Conservation (phyloP, 305 asterid species). For the Withania somnifera region DNA sequence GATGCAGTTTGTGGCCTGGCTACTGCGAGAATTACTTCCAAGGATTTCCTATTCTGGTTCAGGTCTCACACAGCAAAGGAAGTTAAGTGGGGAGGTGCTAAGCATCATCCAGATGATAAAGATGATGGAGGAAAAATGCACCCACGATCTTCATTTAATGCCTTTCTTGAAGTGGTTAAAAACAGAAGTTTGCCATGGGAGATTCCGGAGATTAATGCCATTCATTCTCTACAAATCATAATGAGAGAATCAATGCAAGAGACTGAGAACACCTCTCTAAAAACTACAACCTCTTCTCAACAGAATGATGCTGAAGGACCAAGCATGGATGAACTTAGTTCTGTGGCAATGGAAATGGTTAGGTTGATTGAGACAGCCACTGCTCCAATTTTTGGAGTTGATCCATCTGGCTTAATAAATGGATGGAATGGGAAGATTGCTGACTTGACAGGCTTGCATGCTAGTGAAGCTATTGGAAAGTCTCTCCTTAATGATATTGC, state of each 20-base stretch:
- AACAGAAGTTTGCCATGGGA: conserved; percentile 58
- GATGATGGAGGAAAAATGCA: conserved; percentile 52
- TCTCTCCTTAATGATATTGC: conserved; percentile 30
- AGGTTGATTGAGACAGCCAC: conserved; percentile 47
- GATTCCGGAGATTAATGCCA: conserved; percentile 46
- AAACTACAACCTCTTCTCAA: conserved; percentile 3
- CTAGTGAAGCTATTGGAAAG: conserved; percentile 47
- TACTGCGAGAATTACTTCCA: conserved; percentile 33
- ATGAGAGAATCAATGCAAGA: conserved; percentile 41
- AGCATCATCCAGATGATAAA: conserved; percentile 39
- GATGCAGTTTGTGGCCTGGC: conserved; percentile 67
- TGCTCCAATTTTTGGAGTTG: conserved; percentile 63
- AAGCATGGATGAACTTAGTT: conserved; percentile 26
- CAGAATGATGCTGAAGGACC: conserved; percentile 9
- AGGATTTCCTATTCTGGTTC: conserved; percentile 57
- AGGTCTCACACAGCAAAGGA: conserved; percentile 51
- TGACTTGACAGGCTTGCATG: conserved; percentile 46
- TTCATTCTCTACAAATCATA: conserved; percentile 64
- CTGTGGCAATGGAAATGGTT: conserved; percentile 45
- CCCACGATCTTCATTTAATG: conserved; percentile 60
- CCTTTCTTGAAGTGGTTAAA: conserved; percentile 59
- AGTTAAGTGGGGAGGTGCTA: conserved; percentile 58
- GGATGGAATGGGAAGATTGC: conserved; percentile 66
- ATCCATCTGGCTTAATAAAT: conserved; percentile 40
- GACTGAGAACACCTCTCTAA: conserved; percentile 17